Conservation (phyloP, 2,329 filamentous ascomycete species). For the Stemphylium vesicarium region DNA sequence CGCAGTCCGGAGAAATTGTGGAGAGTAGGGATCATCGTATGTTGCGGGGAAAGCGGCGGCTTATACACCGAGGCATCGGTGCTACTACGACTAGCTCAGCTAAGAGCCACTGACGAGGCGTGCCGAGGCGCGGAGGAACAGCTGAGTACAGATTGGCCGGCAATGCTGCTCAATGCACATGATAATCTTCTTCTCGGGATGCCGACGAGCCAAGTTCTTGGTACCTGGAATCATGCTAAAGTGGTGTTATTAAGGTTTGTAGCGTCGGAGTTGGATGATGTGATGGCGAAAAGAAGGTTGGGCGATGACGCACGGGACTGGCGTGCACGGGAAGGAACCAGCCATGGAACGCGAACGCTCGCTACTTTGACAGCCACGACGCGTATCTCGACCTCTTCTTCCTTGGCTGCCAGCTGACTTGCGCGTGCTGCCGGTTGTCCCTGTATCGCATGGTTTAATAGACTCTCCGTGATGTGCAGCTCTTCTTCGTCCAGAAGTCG, state of each 20-base stretch:
- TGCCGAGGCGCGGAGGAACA: slow-evolving; percentile 10
- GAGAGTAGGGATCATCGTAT: slow-evolving; percentile 6
- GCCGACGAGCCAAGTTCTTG: slow-evolving; percentile 5
- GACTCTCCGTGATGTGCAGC: not conserved
- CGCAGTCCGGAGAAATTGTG: slow-evolving; percentile 16
- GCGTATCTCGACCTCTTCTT: slow-evolving; percentile 15
- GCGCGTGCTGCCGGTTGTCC: not conserved
- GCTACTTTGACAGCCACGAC: slow-evolving; percentile 5
- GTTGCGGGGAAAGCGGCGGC: slow-evolving; percentile 18
- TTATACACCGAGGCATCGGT: slow-evolving; percentile 10
- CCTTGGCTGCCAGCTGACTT: not conserved
- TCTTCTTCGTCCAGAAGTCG: not conserved
- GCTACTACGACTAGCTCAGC: not conserved
- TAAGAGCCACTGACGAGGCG: slow-evolving; percentile 1
- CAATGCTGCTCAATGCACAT: slow-evolving; percentile 2
- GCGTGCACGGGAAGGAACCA: slow-evolving; percentile 13
- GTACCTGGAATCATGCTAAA: slow-evolving; percentile 1
- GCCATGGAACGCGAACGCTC: slow-evolving; percentile 7
- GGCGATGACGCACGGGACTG: not conserved
- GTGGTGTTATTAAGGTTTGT: not conserved
- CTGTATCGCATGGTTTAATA: too few relatives aligned
- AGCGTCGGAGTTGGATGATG: not conserved
- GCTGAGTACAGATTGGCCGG: slow-evolving; percentile 17
- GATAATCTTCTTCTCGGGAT: not conserved
- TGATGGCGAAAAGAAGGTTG: not conserved